Evolutionary conservation across 768 basidiomycete genomes (phyloP), one percentile per base, ranked within the genome.

Genomic region (Cystobasidium ongulense): DNA sequence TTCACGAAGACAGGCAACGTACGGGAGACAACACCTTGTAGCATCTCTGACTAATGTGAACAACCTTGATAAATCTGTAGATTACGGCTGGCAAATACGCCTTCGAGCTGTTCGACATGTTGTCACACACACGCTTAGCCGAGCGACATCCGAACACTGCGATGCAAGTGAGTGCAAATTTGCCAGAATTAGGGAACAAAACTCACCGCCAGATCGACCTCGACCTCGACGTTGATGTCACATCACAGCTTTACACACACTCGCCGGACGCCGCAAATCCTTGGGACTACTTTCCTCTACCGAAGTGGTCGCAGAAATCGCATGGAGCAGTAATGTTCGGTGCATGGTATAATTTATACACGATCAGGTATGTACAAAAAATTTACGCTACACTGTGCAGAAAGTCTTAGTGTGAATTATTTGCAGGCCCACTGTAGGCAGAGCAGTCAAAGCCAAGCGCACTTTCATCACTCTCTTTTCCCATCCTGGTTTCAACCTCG

Each of bases 221-320:
- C n/a, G n/a, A n/a, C n/a, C n/a, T n/a, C n/a, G n/a, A n/a, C 18
- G 23, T 43, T 41, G 23, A 38, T 2, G 33, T 10, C 18, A 29
- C 11, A 5, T 43, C 8, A 15, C 50, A 71, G 68, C 53, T 71
- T 5, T 71, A 59, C 31, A 59, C 68, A 17, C 50, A 71, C 53
- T 71, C 68, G 8, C 31, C 68, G 18, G 68, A 71, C 25, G 68
- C 68, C 38, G 68, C 68, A 1, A 71, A 71, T 46, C 68, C 68
- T 5, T 71, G 68, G 68, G 68, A 71, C 43, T 71, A 71, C 54
- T 71, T 54, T 25, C 68, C 68, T n/a, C 35, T 71, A 8, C 53
- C 15, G 7, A 27, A 36, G 18, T 71, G 68, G 68, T 36, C 50
- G 13, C 11, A 71, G 25, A 71, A 71, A 25, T 31, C 1, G 11